Conservation (phyloP, 345 rosid genomes). For the Euphorbia lathyris region DNA sequence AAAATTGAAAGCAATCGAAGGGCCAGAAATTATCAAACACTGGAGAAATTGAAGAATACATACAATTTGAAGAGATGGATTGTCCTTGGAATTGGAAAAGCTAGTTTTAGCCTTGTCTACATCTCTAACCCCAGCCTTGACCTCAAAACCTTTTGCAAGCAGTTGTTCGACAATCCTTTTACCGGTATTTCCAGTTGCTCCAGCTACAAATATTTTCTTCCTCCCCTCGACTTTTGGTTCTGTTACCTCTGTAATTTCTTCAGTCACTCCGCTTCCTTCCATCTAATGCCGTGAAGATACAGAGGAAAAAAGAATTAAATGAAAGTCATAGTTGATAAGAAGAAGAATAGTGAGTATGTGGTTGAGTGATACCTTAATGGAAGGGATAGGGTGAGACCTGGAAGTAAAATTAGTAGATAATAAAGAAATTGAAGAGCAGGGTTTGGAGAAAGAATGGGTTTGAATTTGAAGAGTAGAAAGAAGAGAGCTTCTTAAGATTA, state of each 20-base stretch:
- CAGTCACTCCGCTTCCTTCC: slow-evolving; percentile 48
- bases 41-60: slow-evolving; percentile 20
- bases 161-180: slow-evolving; percentile 80
- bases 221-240: slow-evolving; percentile 17
- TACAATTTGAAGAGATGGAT: slow-evolving; percentile 73
- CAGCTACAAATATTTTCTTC: slow-evolving; percentile 82
- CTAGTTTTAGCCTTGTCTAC: slow-evolving; percentile 61
- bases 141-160: slow-evolving; percentile 72
- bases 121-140: slow-evolving; percentile 86
- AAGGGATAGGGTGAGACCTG: slow-evolving; percentile 6
- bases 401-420: too few species aligned
- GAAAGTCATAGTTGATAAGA: background rate
- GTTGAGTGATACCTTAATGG: slow-evolving; percentile 29
- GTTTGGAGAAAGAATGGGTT: background rate
- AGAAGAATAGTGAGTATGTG: background rate
- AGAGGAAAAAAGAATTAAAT: background rate
- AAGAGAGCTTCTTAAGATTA: slow-evolving; percentile 34
- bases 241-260: slow-evolving; percentile 27
- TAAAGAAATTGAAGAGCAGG: background rate
- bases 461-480: slow-evolving; percentile 8
- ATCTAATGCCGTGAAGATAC: slow-evolving; percentile 35
- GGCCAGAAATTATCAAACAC: background rate
- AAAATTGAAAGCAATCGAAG: too few species aligned
- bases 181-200: slow-evolving; percentile 85
- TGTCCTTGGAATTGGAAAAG: slow-evolving; percentile 41